Base-by-base conservation (phyloP, 1,139 yeast species). In the Blastobotrys apis region DNA sequence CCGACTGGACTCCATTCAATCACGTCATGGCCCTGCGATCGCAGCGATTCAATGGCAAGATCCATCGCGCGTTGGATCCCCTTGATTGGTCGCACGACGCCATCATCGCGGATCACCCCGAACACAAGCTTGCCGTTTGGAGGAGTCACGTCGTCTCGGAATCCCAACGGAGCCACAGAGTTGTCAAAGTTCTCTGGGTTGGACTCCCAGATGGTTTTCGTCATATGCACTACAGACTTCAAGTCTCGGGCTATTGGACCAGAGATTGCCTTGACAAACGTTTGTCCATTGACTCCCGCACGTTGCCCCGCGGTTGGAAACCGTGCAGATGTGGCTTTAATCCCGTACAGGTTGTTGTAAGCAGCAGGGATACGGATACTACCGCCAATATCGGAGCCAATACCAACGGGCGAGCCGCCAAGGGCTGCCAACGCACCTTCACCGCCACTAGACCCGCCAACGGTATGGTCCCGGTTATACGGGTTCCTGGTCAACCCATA, bases 381-480 rank as follows among this genome's bases (percentile, higher is more conserved):
- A 4, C 84, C 84, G 15, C 83, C 84, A 52, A 80, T 76, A 57
- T 80, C 84, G 9, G 81, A 74, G 3, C 83, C 82, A 36, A 77
- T 60, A 0, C 82, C 83, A 26, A 76, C 50, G 5, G 68, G 60
- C 0, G 78, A 65, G 5, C 76, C 82, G 33, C 67, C 67, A 17
- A 72, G 58, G 1, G 72, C 78, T 26, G 76, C 55, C 23, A 78
- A 58, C 0, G 82, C 73, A 10, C 78, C 81, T 56, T 77, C 83
- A 34, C 84, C 84, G 6, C 84, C 84, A 12, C 78, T 71, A 3
- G 79, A 72, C 1, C 84, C 84, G 25, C 84, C 83, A 12, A 74
- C 59, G 1, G 76, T 62, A 33, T 75, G 61, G 2, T 55, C 53
- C 21, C 66, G 63, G 52, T 77, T 74, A 39, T 60, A 52, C 2